Conservation (phyloP, 2,329 filamentous ascomycete species). For the Sarocladiaceae sp. region DNA sequence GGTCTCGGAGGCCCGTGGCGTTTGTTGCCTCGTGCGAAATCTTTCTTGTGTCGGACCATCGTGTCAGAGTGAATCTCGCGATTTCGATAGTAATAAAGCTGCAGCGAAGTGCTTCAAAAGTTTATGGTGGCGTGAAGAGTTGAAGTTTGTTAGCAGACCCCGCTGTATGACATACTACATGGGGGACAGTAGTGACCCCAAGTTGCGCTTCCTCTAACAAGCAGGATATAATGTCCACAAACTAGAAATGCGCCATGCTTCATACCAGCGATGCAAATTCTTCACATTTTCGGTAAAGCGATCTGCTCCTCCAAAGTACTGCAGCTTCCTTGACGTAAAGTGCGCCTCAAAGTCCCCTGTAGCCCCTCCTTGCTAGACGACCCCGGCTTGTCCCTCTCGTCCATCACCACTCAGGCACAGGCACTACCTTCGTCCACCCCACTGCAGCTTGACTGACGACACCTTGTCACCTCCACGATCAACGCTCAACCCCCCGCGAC, state of each 20-base stretch:
- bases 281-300: no score
- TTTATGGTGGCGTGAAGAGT: neutral
- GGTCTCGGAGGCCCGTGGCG: slow-evolving; percentile 59
- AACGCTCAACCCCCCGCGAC: neutral
- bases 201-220: no score
- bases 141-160: slow-evolving; percentile 6
- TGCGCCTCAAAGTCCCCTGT: neutral
- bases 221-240: no score
- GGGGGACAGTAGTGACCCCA: no score
- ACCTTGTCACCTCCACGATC: neutral
- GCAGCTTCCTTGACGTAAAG: no score
- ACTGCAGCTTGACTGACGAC: slow-evolving; percentile 9
- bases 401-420: neutral
- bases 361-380: neutral
- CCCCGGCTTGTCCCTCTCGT: neutral
- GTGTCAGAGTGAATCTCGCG: no score
- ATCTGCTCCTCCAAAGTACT: no score
- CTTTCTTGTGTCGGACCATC: slow-evolving; percentile 98
- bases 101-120: no score
- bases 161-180: no score
- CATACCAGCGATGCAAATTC: no score
- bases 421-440: neutral
- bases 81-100: no score
- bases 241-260: no score
- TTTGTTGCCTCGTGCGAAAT: slow-evolving; percentile 65